Base-by-base conservation (phyloP, 2,329 filamentous ascomycete genomes). In the Cadophora luteo-olivacea region DNA sequence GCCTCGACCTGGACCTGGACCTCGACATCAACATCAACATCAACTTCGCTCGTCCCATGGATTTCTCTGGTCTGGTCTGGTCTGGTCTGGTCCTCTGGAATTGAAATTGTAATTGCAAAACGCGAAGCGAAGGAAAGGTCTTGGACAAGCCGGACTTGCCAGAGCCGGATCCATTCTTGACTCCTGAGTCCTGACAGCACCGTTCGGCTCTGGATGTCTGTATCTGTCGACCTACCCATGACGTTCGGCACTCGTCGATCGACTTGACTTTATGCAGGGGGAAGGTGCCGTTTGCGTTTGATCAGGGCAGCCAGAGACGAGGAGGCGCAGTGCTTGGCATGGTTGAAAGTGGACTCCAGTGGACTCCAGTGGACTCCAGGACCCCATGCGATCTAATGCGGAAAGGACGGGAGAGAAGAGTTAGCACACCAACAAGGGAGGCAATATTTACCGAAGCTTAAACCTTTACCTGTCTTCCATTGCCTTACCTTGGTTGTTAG, bases 241-340 rank as follows among this genome's bases (percentile, higher is more conserved):
- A 36, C 48, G 61, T 54, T 55, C 61, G 49, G 24, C 25, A 48
- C 24, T 55, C 60, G 19, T 51, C 24, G 36, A 62, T 49, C 32
- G 48, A 25, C 45, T 33, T 36, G n/a, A 36, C 36, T 38, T 9
- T 54, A 48, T 63, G 61, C 61, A 63, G 41, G 61, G 60, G 41
- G 12, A 6, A 45, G 41, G 11, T 45, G 41, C 41, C 51, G 14
- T 33, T 33, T 19, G 32, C 51, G 14, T 33, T 33, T 19, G 32
- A 45, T 41, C 33, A n/a, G 48, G 61, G 61, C 48, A 64, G 48
- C 48, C 61, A 11, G 4, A 64, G 49, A 52, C 61, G 61, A 64
- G 32, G 48, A 33, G 48, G 61, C 61, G 61, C 25, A 54, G 25
- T 16, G 7, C 61, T 64, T 64, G 61, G 61, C 61, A 33, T 49